Evolutionary conservation across 2,329 filamentous ascomycete genomes (phyloP).

Genomic region (Xylariomycetidae sp.): DNA sequence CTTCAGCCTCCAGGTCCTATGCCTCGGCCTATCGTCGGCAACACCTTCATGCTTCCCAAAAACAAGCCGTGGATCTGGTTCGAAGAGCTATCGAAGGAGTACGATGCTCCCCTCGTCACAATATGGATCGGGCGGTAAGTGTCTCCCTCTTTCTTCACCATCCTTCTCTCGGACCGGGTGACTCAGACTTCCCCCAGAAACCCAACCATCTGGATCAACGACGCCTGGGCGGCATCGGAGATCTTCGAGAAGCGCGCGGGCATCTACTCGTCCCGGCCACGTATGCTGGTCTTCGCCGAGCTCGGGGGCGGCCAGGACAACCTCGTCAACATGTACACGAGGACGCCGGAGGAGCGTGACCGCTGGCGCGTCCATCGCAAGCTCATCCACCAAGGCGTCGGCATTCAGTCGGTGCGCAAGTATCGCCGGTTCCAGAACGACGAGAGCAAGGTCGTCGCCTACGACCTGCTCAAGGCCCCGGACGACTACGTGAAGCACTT

Average conservation of each 20-base stretch:
- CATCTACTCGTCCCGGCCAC: slow-evolving; percentile 45
- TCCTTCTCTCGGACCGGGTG: not conserved
- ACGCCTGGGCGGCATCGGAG: slow-evolving; percentile 44
- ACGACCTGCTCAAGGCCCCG: slow-evolving; percentile 38
- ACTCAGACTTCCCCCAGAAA: slow-evolving; percentile 20
- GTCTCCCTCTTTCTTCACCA: not conserved
- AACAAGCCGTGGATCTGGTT: slow-evolving; percentile 54
- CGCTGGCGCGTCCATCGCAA: slow-evolving; percentile 41
- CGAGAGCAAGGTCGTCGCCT: slow-evolving; percentile 50
- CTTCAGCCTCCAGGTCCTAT: slow-evolving; percentile 47
- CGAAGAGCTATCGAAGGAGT: slow-evolving; percentile 43
- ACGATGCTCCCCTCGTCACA: slow-evolving; percentile 45
- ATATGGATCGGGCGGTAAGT: slow-evolving; percentile 47
- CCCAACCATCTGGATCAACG: slow-evolving; percentile 42
- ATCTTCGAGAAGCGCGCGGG: slow-evolving; percentile 48
- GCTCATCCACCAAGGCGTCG: slow-evolving; percentile 46
- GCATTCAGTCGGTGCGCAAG: slow-evolving; percentile 47
- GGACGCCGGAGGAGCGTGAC: slow-evolving; percentile 32
- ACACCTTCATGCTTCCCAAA: slow-evolving; percentile 48
- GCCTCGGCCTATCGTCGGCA: slow-evolving; percentile 48
- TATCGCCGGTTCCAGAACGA: slow-evolving; percentile 51
- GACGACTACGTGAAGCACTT: slow-evolving; percentile 46
- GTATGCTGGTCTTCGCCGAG: slow-evolving; percentile 42
- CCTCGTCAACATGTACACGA: slow-evolving; percentile 38
- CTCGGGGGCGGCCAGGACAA: slow-evolving; percentile 38